A percentile compares a stretch with the other conserved stretches of the same genome.
These are phyloP conservation scores for Xenosphaeropsis pyriputrescens DNA, from an alignment of 2,329 filamentous ascomycete species.

Conservation along the genomic window DNA sequence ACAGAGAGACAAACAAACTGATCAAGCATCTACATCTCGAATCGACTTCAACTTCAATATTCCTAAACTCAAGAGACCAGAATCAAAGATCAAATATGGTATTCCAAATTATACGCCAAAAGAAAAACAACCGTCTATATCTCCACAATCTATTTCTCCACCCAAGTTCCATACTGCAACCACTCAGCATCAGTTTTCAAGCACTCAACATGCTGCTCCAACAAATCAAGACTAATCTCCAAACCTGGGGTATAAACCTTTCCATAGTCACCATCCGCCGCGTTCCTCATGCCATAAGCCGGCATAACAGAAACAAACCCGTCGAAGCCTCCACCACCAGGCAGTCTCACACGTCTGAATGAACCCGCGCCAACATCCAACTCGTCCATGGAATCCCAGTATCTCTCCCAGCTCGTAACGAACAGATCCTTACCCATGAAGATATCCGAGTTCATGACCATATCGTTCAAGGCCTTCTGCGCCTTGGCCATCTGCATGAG, in stretches of 20 bases:
- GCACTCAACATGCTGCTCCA: neutral
- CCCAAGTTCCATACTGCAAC: neutral
- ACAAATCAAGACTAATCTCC: conserved; percentile 1
- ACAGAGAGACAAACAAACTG: too few relatives aligned
- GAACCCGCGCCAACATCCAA: conserved; percentile 2
- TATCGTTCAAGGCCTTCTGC: conserved; percentile 2
- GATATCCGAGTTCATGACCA: conserved; percentile 1
- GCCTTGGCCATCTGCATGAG: conserved; percentile 1
- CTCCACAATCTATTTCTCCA: neutral
- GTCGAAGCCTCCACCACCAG: conserved; percentile 1
- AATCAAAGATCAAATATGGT: too few relatives aligned
- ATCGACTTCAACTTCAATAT: too few relatives aligned
- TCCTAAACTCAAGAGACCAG: too few relatives aligned
- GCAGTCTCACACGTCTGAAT: conserved; percentile 1
- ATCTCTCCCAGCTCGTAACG: conserved; percentile 2
- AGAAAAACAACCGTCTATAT: too few relatives aligned
- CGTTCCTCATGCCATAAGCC: conserved; percentile 1
- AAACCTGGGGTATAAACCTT: neutral
- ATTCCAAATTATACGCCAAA: too few relatives aligned
- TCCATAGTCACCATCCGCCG: neutral
- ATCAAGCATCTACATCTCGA: too few relatives aligned
- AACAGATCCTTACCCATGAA: conserved; percentile 3
- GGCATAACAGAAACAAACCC: conserved; percentile 3
- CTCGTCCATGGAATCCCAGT: conserved; percentile 1
- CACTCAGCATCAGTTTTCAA: conserved; percentile 1